Percentiles rank a stretch among this genome's conserved stretches.
Conservation (phyloP, 805 yeast genomes). For the Candida tallmaniae region DNA sequence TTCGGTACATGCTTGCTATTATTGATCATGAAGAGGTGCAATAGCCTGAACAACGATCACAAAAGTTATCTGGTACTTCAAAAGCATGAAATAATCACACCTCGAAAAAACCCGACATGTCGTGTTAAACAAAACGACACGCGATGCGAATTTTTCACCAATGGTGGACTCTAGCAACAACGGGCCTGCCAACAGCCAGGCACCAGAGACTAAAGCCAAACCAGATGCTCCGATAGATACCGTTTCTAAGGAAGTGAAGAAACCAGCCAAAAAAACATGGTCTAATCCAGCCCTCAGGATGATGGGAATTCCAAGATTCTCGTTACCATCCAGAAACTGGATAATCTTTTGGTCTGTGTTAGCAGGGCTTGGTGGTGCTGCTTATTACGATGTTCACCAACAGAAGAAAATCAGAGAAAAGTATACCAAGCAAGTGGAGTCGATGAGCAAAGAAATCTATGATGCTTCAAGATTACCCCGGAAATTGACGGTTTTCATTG, state of each 20-base stretch:
- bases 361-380: conserved; percentile 66
- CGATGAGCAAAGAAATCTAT: conserved; percentile 44
- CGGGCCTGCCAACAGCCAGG: not conserved
- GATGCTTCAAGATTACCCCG: conserved; percentile 56
- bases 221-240: not conserved
- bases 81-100: no score
- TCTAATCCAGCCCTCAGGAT: conserved; percentile 76
- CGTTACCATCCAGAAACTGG: conserved; percentile 92
- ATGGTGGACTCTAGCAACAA: not conserved
- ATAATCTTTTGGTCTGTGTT: conserved; percentile 76
- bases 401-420: conserved; percentile 60
- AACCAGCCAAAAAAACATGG: conserved; percentile 38
- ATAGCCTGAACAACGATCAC: no score
- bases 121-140: no score
- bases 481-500: conserved; percentile 74
- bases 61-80: no score
- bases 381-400: conserved; percentile 71
- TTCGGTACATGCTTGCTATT: no score
- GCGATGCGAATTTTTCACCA: no score
- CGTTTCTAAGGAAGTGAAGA: not conserved
- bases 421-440: conserved; percentile 60
- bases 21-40: no score
- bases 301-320: conserved; percentile 76
- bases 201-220: conserved; percentile 1
- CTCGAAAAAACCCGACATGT: no score